Percentiles rank a stretch among this genome's conserved stretches.
Evolutionary conservation across 306 rosid genomes (phyloP).

Genomic region (Pueraria montana): DNA sequence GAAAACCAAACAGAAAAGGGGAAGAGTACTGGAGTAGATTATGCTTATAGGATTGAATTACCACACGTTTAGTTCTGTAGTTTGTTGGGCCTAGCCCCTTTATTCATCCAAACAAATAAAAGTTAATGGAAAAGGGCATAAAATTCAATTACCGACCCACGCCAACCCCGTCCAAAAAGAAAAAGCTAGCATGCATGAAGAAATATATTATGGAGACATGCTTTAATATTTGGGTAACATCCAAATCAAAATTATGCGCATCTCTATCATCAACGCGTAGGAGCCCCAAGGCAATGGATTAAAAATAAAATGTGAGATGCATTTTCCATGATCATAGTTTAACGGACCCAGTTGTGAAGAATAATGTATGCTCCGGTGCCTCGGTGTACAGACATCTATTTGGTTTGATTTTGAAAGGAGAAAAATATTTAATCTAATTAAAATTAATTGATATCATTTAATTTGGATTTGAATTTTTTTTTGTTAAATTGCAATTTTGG

Average conservation of each 20-base stretch:
- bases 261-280: background rate
- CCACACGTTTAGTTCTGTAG: background rate
- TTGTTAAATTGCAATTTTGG: too few species aligned
- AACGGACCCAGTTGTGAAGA: conserved; percentile 6
- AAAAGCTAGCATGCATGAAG: background rate
- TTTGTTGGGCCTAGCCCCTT: background rate
- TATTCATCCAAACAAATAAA: background rate
- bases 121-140: background rate
- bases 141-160: conserved; percentile 29
- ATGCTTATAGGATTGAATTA: background rate
- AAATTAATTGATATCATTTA: background rate
- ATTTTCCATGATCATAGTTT: conserved; percentile 12
- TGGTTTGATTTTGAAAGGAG: background rate
- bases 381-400: background rate
- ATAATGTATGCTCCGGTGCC: background rate
- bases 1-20: background rate
- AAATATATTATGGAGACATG: conserved; percentile 18
- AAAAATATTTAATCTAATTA: background rate
- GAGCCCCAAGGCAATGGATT: background rate
- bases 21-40: background rate
- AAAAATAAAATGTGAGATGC: conserved; percentile 20
- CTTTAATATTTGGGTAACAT: conserved; percentile 34
- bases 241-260: conserved; percentile 38
- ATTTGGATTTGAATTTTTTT: too few species aligned
- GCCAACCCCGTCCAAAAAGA: conserved; percentile 18